Base-by-base conservation (phyloP, 2,329 filamentous ascomycete species). In the Sordariomycetes sp. region DNA sequence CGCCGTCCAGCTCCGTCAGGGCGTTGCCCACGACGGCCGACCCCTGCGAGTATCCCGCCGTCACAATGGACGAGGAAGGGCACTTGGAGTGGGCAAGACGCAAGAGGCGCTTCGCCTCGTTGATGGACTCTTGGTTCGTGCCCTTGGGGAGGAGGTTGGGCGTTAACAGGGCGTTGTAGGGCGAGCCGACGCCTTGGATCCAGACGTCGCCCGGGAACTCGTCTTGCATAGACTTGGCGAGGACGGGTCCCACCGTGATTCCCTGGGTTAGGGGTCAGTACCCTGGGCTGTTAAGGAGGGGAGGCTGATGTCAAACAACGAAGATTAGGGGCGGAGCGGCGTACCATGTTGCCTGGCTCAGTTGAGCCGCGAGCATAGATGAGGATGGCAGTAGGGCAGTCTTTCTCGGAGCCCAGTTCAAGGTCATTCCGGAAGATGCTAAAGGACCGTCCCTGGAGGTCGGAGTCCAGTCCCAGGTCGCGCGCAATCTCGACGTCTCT, bases 141-240 rank as follows among this genome's bases (percentile, higher is more conserved):
- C 62, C 61, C 2, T 47, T 40, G 4, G 58, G 54, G 1, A 61
- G 49, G 25, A 53, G 47, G 39, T 66, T 66, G 17, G 51, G 48
- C 1, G 43, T 35, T 0, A 65, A 27, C 2, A 41, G 41, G 0
- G 61, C 63, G 2, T 36, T 46, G 46, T 69, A 69, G 3, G 50
- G 40, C 17, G 50, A 51, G 6, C 57, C 57, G 11, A 69, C 60
- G 11, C 65, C 65, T 41, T 68, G 64, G 16, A 65, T 54, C 57
- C 58, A 61, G 37, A 63, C 40, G 14, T 46, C 37, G 28, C 49
- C 47, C n/a, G n/a, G n/a, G 21, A 51, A 55, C 19, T 38, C 35
- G 16, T 33, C 32, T 28, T 54, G 47, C 1, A 63, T 46, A 24
- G 39, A 50, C 10, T 40, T 38, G 6, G 47, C 54, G 9, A 57